Percentiles rank a stretch among this genome's conserved stretches.
Conservation (phyloP, 2,329 filamentous ascomycete species). For the Ceratocystis colombiana region DNA sequence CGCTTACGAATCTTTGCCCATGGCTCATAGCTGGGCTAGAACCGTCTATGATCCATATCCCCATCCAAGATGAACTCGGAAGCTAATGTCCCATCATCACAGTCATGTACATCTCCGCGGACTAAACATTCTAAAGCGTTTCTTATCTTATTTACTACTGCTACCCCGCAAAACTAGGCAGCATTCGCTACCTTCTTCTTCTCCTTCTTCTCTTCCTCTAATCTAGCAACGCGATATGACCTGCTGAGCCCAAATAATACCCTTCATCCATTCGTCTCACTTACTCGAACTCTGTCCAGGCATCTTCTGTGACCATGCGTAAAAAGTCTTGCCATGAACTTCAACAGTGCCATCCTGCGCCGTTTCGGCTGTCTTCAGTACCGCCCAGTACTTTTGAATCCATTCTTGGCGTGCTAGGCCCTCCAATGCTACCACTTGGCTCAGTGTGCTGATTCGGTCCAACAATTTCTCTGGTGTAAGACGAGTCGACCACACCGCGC, state of each 20-base stretch:
- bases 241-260: neutral
- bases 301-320: constrained; percentile 50
- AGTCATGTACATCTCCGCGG: constrained; percentile 64
- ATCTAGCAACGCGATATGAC: constrained; percentile 18
- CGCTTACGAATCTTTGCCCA: neutral
- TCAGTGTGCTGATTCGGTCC: constrained; percentile 55
- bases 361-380: constrained; percentile 43
- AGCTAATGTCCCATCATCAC: constrained; percentile 13
- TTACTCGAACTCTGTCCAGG: constrained; percentile 28
- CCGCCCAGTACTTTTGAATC: constrained; percentile 43
- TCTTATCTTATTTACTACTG: neutral
- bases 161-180: neutral
- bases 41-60: neutral
- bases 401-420: constrained; percentile 42
- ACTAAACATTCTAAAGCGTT: constrained; percentile 35
- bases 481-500: constrained; percentile 48
- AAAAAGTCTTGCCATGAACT: constrained; percentile 53
- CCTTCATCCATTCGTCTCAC: neutral
- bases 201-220: constrained; percentile 21
- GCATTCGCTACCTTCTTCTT: neutral
- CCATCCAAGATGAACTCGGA: neutral
- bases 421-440: constrained; percentile 53
- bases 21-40: neutral
- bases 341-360: constrained; percentile 54
- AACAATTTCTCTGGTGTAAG: constrained; percentile 51